Conservation (phyloP, 2,329 filamentous ascomycete species). For the Verticillium tricorpus region DNA sequence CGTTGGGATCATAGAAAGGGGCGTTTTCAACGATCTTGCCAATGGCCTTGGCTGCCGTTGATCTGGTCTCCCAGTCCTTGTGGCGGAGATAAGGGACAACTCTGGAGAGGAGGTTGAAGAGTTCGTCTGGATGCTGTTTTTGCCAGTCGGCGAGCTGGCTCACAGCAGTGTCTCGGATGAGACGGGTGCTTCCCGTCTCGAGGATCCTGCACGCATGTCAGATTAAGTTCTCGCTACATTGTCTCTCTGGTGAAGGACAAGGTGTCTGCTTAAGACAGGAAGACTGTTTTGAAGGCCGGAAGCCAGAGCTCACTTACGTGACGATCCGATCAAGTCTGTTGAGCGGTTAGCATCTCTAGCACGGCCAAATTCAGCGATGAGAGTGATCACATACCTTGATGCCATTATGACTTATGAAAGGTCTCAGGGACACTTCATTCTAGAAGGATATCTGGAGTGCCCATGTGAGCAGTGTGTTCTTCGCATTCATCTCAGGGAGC, state of each 20-base stretch:
- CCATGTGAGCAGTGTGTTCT: not conserved
- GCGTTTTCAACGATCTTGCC: constrained; percentile 92
- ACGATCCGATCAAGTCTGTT: constrained; percentile 2
- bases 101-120: constrained; percentile 89
- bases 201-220: constrained; percentile 62
- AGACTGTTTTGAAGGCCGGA: not conserved
- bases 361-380: not conserved
- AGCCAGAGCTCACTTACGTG: not conserved
- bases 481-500: not conserved
- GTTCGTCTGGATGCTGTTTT: constrained; percentile 94
- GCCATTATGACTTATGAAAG: not conserved
- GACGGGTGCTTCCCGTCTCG: constrained; percentile 91
- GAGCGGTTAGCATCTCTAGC: not conserved
- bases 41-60: constrained; percentile 87
- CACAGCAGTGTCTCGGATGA: constrained; percentile 95
- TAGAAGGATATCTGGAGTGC: not conserved
- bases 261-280: not conserved
- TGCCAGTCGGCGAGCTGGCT: constrained; percentile 97
- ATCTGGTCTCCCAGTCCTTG: constrained; percentile 95
- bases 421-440: not conserved
- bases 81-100: constrained; percentile 94
- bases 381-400: not conserved
- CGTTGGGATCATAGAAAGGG: constrained; percentile 82
- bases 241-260: not conserved
- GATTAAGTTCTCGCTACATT: not conserved